These are phyloP conservation scores for Bryum argenteum DNA, from an alignment of 225 moss, liverwort and hornwort species.

Conservation along the genomic window DNA sequence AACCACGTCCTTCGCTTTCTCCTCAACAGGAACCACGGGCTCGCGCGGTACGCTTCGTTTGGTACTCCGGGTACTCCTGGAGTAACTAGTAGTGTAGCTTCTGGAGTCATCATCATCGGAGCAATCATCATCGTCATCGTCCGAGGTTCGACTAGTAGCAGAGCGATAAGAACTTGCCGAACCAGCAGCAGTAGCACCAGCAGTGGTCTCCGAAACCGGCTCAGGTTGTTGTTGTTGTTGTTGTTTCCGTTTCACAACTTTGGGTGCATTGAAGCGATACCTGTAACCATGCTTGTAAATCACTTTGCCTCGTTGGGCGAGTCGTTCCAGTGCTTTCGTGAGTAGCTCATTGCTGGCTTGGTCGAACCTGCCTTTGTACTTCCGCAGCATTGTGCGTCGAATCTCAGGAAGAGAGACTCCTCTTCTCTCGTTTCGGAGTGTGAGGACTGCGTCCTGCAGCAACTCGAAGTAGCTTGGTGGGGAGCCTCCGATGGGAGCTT, in stretches of 20 bases:
- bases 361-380: constrained; percentile 38
- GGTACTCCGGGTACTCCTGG: no score
- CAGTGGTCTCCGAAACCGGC: background rate
- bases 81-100: no score
- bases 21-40: no score
- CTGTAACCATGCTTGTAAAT: constrained; percentile 35
- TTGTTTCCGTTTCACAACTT: background rate
- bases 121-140: no score
- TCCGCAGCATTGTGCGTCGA: constrained; percentile 32
- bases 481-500: background rate
- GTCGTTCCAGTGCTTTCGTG: constrained; percentile 33
- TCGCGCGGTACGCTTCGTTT: background rate
- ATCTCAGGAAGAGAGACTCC: constrained; percentile 39
- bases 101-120: no score
- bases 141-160: background rate
- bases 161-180: background rate
- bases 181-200: background rate
- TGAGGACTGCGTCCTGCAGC: constrained; percentile 35
- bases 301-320: constrained; percentile 41
- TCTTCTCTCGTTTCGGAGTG: constrained; percentile 23
- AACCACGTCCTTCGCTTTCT: background rate
- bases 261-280: constrained; percentile 32
- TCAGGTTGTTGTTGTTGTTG: no score
- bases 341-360: constrained; percentile 37
- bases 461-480: constrained; percentile 35